Evolutionary conservation across 441 rosid genomes (phyloP).

Genomic region (Erodium moschatum): DNA sequence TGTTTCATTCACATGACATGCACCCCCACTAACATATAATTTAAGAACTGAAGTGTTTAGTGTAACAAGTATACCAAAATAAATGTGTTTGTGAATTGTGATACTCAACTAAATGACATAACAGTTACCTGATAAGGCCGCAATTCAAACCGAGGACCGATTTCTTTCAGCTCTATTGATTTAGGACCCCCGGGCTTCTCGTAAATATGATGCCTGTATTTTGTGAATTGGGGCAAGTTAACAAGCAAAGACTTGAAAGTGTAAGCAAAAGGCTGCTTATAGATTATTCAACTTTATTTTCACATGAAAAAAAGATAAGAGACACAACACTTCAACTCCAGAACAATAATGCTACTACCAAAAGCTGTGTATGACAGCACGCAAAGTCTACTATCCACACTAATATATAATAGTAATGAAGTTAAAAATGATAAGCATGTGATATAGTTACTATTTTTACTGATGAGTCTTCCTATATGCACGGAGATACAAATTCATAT

Average conservation of each 20-base stretch:
- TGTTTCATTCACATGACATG: not conserved
- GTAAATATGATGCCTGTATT: constrained; percentile 68
- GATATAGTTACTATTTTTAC: not conserved
- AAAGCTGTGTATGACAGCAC: not conserved
- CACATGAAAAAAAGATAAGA: not conserved
- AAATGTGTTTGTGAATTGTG: not conserved
- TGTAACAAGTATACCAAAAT: not conserved
- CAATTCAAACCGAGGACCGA: constrained; percentile 89
- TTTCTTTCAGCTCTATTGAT: constrained; percentile 66
- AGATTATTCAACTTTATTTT: not conserved
- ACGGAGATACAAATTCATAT: no score
- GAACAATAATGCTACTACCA: not conserved
- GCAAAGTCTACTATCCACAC: not conserved
- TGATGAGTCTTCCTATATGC: no score
- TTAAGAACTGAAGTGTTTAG: not conserved
- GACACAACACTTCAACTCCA: not conserved
- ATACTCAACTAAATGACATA: not conserved
- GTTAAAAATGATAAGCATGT: not conserved
- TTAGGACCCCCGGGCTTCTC: constrained; percentile 75
- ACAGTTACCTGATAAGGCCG: constrained; percentile 66
- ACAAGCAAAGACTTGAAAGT: not conserved
- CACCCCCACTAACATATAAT: not conserved
- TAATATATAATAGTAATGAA: not conserved
- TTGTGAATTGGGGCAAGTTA: constrained; percentile 13
- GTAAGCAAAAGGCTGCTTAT: not conserved